Evolutionary conservation across 2,329 filamentous ascomycete species (phyloP).

Genomic region (Calonectria montana): DNA sequence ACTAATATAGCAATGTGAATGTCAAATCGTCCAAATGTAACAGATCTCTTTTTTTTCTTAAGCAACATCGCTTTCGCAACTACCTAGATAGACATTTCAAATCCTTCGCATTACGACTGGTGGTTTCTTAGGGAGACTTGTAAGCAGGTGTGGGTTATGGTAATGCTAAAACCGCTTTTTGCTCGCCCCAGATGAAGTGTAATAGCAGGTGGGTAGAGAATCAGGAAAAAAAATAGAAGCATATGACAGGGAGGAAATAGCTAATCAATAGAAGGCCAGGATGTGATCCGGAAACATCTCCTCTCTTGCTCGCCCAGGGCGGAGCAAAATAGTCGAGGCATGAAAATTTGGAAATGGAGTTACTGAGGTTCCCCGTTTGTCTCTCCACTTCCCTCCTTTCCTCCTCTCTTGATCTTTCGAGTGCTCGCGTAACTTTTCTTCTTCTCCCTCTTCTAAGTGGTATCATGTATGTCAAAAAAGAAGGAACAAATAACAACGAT

Average conservation of each 20-base stretch:
- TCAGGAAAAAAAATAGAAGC: constrained; percentile 5
- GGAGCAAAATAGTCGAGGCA: constrained; percentile 16
- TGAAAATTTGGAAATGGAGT: neutral
- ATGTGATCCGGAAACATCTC: constrained; percentile 26
- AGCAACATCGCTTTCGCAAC: constrained; percentile 23
- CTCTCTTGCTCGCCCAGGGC: constrained; percentile 27
- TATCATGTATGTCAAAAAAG: constrained; percentile 44
- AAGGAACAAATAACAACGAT: constrained; percentile 31
- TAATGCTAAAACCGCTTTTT: constrained; percentile 1
- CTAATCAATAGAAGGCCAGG: constrained; percentile 16
- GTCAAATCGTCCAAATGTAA: constrained; percentile 7
- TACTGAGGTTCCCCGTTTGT: constrained; percentile 19
- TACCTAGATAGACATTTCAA: constrained; percentile 27
- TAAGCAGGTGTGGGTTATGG: constrained; percentile 1
- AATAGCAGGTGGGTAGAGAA: constrained; percentile 14
- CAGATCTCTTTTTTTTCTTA: constrained; percentile 15
- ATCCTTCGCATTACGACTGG: constrained; percentile 9
- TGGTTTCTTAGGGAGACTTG: constrained; percentile 1
- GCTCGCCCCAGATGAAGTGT: constrained; percentile 16
- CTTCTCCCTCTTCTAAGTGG: constrained; percentile 44
- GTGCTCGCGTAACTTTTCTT: constrained; percentile 39
- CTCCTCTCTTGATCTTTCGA: constrained; percentile 30
- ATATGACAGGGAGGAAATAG: constrained; percentile 18
- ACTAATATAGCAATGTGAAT: neutral
- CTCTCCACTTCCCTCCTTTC: constrained; percentile 9